Percentiles rank a stretch among this genome's conserved stretches.
Conservation (phyloP, 352 stramenopile species). For the Pythium phragmitis region DNA sequence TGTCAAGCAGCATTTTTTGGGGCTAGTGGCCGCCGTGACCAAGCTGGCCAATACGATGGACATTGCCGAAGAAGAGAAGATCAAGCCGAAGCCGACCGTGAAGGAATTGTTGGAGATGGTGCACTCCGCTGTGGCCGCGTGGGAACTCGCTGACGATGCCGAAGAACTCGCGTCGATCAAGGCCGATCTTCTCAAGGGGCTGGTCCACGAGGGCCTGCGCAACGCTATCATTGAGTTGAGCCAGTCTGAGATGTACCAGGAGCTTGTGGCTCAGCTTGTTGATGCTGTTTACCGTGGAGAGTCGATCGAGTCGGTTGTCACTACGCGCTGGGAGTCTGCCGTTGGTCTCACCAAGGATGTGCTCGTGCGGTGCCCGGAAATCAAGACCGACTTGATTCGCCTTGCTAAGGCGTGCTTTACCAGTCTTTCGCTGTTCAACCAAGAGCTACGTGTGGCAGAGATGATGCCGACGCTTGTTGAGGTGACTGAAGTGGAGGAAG, state of each 20-base stretch:
- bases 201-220: conserved; percentile 40
- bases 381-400: conserved; percentile 45
- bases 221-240: conserved; percentile 34
- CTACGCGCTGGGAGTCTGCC: conserved; percentile 34
- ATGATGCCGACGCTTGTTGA: conserved; percentile 23
- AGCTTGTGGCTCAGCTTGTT: conserved; percentile 34
- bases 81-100: conserved; percentile 31
- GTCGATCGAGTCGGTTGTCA: conserved; percentile 36
- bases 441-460: conserved; percentile 31
- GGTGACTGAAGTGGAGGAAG: conserved; percentile 11
- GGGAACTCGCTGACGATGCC: conserved; percentile 44
- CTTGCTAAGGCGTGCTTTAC: conserved; percentile 42
- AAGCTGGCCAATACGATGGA: conserved; percentile 42
- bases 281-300: conserved; percentile 33
- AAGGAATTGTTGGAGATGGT: conserved; percentile 42
- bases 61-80: conserved; percentile 15
- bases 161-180: conserved; percentile 43
- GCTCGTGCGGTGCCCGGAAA: conserved; percentile 35
- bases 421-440: conserved; percentile 38
- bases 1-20: conserved; percentile 43
- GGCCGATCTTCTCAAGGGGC: conserved; percentile 39
- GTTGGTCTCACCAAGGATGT: conserved; percentile 43
- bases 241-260: conserved; percentile 31
- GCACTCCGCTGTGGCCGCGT: conserved; percentile 35
- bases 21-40: conserved; percentile 50